Evolutionary conservation across 768 basidiomycete genomes (phyloP), one percentile per base, ranked within the genome.

Genomic region (Pleurotus platypus): DNA sequence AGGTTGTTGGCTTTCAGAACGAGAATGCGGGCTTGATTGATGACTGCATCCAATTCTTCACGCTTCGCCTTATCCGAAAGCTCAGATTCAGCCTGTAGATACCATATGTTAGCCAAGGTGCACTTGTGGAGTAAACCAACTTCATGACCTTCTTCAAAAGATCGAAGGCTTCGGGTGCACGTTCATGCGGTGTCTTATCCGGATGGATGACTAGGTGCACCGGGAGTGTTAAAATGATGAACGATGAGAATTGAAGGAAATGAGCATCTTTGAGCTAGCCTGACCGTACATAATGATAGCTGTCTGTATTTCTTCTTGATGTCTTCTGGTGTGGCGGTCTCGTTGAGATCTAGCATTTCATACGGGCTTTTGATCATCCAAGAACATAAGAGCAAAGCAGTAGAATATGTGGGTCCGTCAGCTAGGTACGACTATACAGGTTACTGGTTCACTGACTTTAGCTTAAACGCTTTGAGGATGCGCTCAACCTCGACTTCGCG

Each of bases 141-240:
- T 18, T 37, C 61, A 72, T 9, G 50, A 90, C 92, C 84, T 97
- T 96, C 78, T 97, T 97, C 47, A 97, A 79, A 35, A 93, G 67
- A 70, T 96, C 94, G 68, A 97, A 97, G 1, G 94, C 94, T 72
- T 97, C 92, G 64, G 92, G 88, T 50, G 92, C 91, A 65, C 86
- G 84, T 26, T 83, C 78, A 73, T 97, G 92, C 68, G 90, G 77
- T 64, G 90, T 89, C 80, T 98, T 99, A 78, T 99, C 97, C 60
- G 97, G 97, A 79, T 99, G 97, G 66, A 99, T 98, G 72, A 97
- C 92, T 94, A 69, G 30, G 35, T 58, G 30, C 47, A 46, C 20
- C 60, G 49, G 39, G 51, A 60, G 51, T 55, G 15, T 35, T 11
- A 55, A 49, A 27, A 38, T 7, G 24, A 3, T 15, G 47, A 9